Percentiles rank a stretch among this genome's conserved stretches.
phyloP scores from a whole-genome alignment of 192 early-diverging fungal species.

The Dissophora ornata region DNA sequence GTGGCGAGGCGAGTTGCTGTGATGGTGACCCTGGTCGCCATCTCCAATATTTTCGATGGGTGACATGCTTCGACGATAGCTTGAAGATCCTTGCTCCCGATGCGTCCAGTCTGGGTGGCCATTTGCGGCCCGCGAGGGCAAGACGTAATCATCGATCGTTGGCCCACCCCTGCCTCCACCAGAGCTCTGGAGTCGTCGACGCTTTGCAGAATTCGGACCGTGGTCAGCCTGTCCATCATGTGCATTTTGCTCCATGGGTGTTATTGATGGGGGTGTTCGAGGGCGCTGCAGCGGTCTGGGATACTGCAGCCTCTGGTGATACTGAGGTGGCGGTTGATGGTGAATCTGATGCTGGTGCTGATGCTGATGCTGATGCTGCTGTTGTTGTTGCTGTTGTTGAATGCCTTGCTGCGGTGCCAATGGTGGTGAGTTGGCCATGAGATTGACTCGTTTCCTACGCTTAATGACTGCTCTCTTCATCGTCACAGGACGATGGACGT shows the following conservation, averaged over 20 bases:
- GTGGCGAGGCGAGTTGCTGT: slow-evolving; percentile 23
- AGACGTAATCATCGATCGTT: slow-evolving; percentile 23
- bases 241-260: slow-evolving; percentile 4
- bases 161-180: background rate
- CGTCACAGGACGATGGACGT: slow-evolving; percentile 81
- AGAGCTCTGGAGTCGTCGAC: slow-evolving; percentile 19
- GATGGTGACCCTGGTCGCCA: slow-evolving; percentile 19
- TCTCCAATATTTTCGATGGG: slow-evolving; percentile 33
- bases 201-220: slow-evolving; percentile 14
- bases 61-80: slow-evolving; percentile 42
- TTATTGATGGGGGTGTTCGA: slow-evolving; percentile 23
- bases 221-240: slow-evolving; percentile 29
- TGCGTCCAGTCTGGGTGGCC: slow-evolving; percentile 28
- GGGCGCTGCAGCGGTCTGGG: slow-evolving; percentile 31
- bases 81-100: slow-evolving; percentile 12
- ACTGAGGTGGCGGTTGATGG: slow-evolving; percentile 26
- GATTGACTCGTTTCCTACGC: slow-evolving; percentile 72
- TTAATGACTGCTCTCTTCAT: slow-evolving; percentile 84
- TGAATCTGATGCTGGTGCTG: slow-evolving; percentile 23
- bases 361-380: slow-evolving; percentile 2
- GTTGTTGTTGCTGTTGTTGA: slow-evolving; percentile 22
- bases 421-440: slow-evolving; percentile 43
- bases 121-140: slow-evolving; percentile 18
- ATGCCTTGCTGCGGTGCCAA: slow-evolving; percentile 20
- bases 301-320: slow-evolving; percentile 29